Base-by-base conservation (phyloP, 2,329 filamentous ascomycete genomes). In the Colletotrichum plurivorum region DNA sequence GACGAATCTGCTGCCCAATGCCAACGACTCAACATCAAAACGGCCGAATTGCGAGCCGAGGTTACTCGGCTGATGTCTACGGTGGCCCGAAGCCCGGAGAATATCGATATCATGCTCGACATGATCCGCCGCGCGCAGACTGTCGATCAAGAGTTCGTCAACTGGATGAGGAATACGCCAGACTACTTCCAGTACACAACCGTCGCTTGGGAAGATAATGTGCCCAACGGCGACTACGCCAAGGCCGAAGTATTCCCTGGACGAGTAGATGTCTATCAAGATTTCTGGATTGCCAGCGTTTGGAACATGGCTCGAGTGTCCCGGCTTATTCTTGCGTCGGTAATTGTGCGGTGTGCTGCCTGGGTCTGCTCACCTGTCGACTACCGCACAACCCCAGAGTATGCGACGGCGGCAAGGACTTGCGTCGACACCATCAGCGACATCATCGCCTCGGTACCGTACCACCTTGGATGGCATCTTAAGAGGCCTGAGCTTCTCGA, bases 341-440 rank as follows among this genome's bases (percentile, higher is more conserved):
- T 88, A 16, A 84, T 87, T 45, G 85, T 90, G 13, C 85, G 89
- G 7, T 90, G 88, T 73, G 84, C 86, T 7, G 89, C 89, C 2
- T 90, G 88, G 88, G 81, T 88, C 25, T 88, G 87, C 75, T 81
- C 84, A 9, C 89, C 89, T 0, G 83, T 88, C 9, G 89, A 91
- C 76, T 90, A 90, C 74, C 82, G 88, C 49, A 90, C 88, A 1
- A 90, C 88, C 6, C 84, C 87, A 18, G 87, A 90, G 76, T 91
- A 90, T 71, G 87, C 87, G 12, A 84, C 84, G 0, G 85, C 87
- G 5, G 83, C 85, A 16, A 78, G 85, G 45, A 82, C 82, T 2
- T 88, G 84, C 59, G 81, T 82, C 46, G 85, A 88, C 53, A 83
- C 82, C 61, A 88, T 90, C 71, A 83, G 84, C 3, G 89, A 90